Evolutionary conservation across 768 basidiomycete genomes (phyloP).

Genomic region (Scleroderma citrinum): DNA sequence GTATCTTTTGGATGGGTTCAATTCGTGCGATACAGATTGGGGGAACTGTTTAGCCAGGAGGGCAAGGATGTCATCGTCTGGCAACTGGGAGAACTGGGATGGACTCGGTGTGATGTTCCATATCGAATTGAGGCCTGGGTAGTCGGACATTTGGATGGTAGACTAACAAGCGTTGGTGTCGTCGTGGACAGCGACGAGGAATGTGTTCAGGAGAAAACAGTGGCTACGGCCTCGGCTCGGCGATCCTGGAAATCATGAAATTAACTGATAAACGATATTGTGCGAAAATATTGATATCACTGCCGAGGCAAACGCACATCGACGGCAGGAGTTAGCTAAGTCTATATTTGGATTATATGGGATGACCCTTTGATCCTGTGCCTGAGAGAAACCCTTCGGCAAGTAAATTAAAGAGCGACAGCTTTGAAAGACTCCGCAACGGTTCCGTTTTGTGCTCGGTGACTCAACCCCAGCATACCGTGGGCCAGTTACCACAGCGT

Average conservation of each 20-base stretch:
- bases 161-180: not conserved
- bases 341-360: not conserved
- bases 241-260: constrained; percentile 2
- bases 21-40: constrained; percentile 14
- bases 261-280: not conserved
- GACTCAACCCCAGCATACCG: too few species aligned
- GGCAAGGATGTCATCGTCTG: constrained; percentile 73
- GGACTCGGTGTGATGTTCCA: constrained; percentile 64
- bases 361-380: too few species aligned
- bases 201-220: constrained; percentile 1
- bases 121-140: constrained; percentile 42
- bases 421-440: too few species aligned
- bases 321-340: not conserved
- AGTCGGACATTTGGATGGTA: constrained; percentile 14
- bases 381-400: not conserved
- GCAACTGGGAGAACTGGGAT: constrained; percentile 52
- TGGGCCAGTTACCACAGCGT: too few species aligned
- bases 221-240: constrained; percentile 1
- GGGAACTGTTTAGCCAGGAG: constrained; percentile 75
- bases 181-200: not conserved
- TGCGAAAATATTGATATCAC: too few species aligned
- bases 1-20: constrained; percentile 14
- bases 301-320: not conserved
- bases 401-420: not conserved
- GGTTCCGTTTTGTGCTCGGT: too few species aligned